phyloP scores from a whole-genome alignment of 768 basidiomycete genomes.

The Boletellus ananiceps region DNA sequence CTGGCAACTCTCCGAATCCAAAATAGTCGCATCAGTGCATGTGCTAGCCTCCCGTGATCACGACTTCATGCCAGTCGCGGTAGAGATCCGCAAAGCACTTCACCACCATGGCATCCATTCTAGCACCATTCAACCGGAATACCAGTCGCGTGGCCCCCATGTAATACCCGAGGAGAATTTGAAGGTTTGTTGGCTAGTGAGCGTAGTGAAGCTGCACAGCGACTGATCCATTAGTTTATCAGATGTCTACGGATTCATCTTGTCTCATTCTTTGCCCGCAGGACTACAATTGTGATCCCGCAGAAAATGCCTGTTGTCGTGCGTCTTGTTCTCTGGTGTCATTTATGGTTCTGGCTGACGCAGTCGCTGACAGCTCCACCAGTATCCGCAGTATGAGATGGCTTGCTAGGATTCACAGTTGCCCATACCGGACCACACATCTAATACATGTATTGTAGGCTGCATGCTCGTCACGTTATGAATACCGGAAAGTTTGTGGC shows the following conservation, averaged over 20 bases:
- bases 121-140: constrained; percentile 92
- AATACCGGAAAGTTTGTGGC: constrained; percentile 74
- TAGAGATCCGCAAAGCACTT: constrained; percentile 75
- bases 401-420: constrained; percentile 1
- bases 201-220: not conserved
- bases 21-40: constrained; percentile 94
- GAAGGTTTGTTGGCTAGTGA: constrained; percentile 37
- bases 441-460: constrained; percentile 5
- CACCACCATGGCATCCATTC: constrained; percentile 94
- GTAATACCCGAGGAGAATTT: constrained; percentile 42
- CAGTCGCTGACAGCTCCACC: constrained; percentile 41
- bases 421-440: constrained; percentile 20
- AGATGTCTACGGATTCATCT: constrained; percentile 51
- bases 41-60: constrained; percentile 75
- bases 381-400: constrained; percentile 39
- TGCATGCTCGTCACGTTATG: constrained; percentile 16
- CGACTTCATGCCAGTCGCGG: constrained; percentile 90
- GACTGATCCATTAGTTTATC: constrained; percentile 4
- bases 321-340: constrained; percentile 31
- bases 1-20: constrained; percentile 95
- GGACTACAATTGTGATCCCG: constrained; percentile 62
- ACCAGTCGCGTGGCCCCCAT: constrained; percentile 38
- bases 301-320: constrained; percentile 79
- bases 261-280: constrained; percentile 72
- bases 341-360: constrained; percentile 1